Evolutionary conservation across 768 basidiomycete species (phyloP).

Genomic region (Lentinula aciculospora): DNA sequence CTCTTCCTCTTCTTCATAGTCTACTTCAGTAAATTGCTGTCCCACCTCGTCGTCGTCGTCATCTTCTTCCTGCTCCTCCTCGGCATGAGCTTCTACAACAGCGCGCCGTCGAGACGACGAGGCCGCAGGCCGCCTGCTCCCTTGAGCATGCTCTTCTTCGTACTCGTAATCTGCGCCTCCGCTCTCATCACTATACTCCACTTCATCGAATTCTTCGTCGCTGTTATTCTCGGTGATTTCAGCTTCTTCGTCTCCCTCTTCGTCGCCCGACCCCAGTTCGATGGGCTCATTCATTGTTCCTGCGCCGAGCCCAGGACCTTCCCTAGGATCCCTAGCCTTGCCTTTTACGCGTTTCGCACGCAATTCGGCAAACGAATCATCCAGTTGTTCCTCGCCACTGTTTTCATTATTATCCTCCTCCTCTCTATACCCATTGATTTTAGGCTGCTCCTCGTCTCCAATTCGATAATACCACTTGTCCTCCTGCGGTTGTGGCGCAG

Average conservation of each 20-base stretch:
- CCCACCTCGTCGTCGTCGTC: slow-evolving; percentile 3
- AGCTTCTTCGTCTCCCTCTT: slow-evolving; percentile 9
- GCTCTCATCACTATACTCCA: background rate
- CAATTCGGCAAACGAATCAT: slow-evolving; percentile 54
- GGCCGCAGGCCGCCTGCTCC: background rate
- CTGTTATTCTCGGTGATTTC: slow-evolving; percentile 11
- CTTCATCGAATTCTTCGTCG: slow-evolving; percentile 10
- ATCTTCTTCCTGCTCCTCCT: no score
- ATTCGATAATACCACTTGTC: slow-evolving; percentile 2
- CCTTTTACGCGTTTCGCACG: slow-evolving; percentile 49
- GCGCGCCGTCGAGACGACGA: slow-evolving; percentile 9
- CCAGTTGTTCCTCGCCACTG: slow-evolving; percentile 23
- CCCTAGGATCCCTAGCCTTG: slow-evolving; percentile 56
- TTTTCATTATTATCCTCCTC: slow-evolving; percentile 22
- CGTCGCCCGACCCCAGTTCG: slow-evolving; percentile 27
- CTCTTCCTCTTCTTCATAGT: background rate
- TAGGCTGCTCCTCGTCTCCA: background rate
- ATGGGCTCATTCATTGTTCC: slow-evolving; percentile 38
- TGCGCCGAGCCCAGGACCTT: slow-evolving; percentile 47
- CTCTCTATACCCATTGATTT: slow-evolving; percentile 2
- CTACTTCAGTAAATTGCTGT: background rate
- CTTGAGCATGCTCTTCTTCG: slow-evolving; percentile 7
- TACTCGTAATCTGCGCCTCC: slow-evolving; percentile 14
- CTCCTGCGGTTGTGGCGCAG: slow-evolving; percentile 12
- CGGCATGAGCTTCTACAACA: slow-evolving; percentile 14